Conservation (phyloP, 2,329 filamentous ascomycete species). For the Aspergillus transmontanensis region DNA sequence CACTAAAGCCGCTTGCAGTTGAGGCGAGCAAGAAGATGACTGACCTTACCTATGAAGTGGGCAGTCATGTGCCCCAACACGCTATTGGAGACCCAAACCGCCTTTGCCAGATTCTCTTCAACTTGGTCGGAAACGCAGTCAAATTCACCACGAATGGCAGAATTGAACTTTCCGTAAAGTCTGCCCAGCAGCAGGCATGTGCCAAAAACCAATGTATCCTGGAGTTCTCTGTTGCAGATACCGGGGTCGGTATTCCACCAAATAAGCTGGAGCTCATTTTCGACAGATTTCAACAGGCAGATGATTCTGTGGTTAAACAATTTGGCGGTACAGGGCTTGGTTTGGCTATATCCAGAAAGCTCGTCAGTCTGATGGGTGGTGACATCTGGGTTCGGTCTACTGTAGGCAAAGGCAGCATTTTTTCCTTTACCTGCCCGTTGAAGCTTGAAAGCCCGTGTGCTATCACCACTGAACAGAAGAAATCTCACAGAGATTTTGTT, state of each 20-base stretch:
- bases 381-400: slow-evolving; percentile 91
- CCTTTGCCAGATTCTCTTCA: slow-evolving; percentile 89
- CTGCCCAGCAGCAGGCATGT: neutral
- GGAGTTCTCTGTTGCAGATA: slow-evolving; percentile 58
- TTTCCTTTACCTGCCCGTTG: slow-evolving; percentile 90
- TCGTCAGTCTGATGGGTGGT: slow-evolving; percentile 92
- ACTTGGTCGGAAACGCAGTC: slow-evolving; percentile 93
- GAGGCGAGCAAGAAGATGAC: neutral
- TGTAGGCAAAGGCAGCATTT: slow-evolving; percentile 83
- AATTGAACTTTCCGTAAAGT: slow-evolving; percentile 66
- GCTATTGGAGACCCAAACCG: slow-evolving; percentile 93
- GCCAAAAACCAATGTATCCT: neutral
- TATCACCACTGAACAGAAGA: neutral
- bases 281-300: slow-evolving; percentile 95
- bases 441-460: slow-evolving; percentile 43
- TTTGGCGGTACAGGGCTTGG: slow-evolving; percentile 92
- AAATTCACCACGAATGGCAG: slow-evolving; percentile 95
- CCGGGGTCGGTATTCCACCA: slow-evolving; percentile 87
- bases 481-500: neutral
- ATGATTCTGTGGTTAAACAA: slow-evolving; percentile 90
- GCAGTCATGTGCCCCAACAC: slow-evolving; percentile 86
- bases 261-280: slow-evolving; percentile 96
- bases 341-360: slow-evolving; percentile 89
- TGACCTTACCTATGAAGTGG: slow-evolving; percentile 47
- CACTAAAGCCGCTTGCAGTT: slow-evolving; percentile 66